These are phyloP conservation scores for Aspergillus campestris DNA, from an alignment of 495 filamentous ascomycete species.

Conservation along the genomic window DNA sequence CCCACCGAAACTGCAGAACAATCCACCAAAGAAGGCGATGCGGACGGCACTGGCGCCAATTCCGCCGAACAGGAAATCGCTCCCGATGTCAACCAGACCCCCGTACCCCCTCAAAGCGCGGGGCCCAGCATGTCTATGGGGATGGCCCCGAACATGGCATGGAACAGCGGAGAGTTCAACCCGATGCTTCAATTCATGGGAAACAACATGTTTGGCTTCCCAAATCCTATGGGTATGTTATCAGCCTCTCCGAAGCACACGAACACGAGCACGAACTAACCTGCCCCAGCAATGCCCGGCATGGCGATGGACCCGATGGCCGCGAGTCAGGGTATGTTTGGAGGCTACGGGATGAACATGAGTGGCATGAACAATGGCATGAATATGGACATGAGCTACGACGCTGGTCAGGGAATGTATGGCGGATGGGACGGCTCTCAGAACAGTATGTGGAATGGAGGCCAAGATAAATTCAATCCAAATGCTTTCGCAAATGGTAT, in stretches of 20 bases:
- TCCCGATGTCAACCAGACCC: constrained; percentile 7
- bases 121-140: constrained; percentile 25
- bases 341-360: constrained; percentile 86
- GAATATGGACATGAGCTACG: constrained; percentile 73
- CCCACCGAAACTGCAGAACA: no score
- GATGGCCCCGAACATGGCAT: constrained; percentile 57
- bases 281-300: constrained; percentile 57
- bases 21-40: constrained; percentile 10
- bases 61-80: constrained; percentile 16
- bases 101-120: constrained; percentile 18
- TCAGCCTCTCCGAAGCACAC: not conserved
- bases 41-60: constrained; percentile 1
- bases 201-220: constrained; percentile 64
- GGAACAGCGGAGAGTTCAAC: constrained; percentile 57
- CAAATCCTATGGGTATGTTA: constrained; percentile 68
- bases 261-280: constrained; percentile 7
- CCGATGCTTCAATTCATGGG: constrained; percentile 69
- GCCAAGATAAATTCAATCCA: constrained; percentile 57
- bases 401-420: constrained; percentile 53
- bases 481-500: constrained; percentile 70
- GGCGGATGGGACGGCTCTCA: constrained; percentile 55
- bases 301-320: constrained; percentile 86
- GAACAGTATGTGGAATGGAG: constrained; percentile 67
- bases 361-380: constrained; percentile 87
- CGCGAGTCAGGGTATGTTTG: constrained; percentile 81